Base-by-base conservation (phyloP, 1,284 basidiomycete genomes). In the Hortiboletus rubellus region DNA sequence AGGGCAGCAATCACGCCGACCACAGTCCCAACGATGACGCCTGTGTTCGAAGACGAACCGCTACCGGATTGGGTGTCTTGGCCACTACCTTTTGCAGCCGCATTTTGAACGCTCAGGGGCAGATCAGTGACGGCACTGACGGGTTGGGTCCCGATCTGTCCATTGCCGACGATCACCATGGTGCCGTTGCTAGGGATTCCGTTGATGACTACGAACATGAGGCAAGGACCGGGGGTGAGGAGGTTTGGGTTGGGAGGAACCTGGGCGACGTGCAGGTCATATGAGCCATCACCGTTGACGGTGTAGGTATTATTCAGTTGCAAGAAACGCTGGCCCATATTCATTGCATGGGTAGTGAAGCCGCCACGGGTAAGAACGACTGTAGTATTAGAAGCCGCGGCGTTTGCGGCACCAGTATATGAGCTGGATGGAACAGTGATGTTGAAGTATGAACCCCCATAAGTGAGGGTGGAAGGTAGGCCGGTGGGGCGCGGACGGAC, bases 331-430 rank as follows among this genome's bases (percentile, higher is more conserved):
- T 93, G 91, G 24, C 91, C 91, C 90, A 94, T 95, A 79, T 96
- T 96, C 85, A 98, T 92, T 30, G 87, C 94, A 73, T 98, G 96
- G 0, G 94, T 98, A 1, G 92, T 93, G 79, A 95, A 98, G 8
- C 96, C 96, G 33, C 87, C 83, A 57, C 96, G 90, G 60, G 92
- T 80, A 63, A 98, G 75, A 55, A 87, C 84, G 18, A 96, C 89
- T 22, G 85, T 89, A 42, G 94, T 91, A 65, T 87, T 87, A 55
- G 85, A 83, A 14, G 87, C 89, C 5, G 87, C 89, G 54, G 81
- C 78, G 63, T 89, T 87, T 24, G 83, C 79, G 6, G 85, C 78
- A 18, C 89, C 87, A 5, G 81, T 77, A 63, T 88, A 91, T 14
- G 86, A 87, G 0, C 69, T 74, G 0, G 84, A 67, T n/a, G 87